Evolutionary conservation across 2,329 filamentous ascomycete species (phyloP), one percentile per base, ranked within the genome.

Genomic region (Aschersonia sp.): DNA sequence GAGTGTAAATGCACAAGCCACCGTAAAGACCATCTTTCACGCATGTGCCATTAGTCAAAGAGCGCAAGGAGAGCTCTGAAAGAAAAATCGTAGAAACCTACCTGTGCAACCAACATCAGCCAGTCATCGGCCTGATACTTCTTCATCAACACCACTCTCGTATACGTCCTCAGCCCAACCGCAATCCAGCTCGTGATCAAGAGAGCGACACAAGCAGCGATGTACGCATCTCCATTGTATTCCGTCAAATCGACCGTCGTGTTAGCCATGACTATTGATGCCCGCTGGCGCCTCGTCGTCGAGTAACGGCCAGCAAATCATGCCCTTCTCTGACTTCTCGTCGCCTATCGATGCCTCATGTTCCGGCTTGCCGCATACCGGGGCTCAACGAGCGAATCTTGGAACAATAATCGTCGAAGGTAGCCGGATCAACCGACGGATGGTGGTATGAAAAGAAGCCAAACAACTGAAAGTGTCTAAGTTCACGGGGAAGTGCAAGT

Each of bases 51-150:
- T 44, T n/a, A 45, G 54, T 30, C 35, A 8, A 37, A 37, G 12
- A 3, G 12, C 35, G 12, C 8, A 37, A 37, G 8, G 12, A 37
- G 35, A 37, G 1, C 12, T 37, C 35, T 9, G 35, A 37, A 37
- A 51, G 45, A n/a, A 14, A n/a, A 42, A 30, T 29, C 5, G 30
- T 4, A 11, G 32, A 14, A 11, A 46, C 47, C 6, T 58, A 73
- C 70, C 62, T 72, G 71, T 32, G 67, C 65, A 49, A 67, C 53
- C 42, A 74, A 51, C 71, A 76, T 75, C 51, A 74, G 60, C 70
- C 72, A 75, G 60, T 76, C 72, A 56, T 76, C 72, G n/a, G 60
- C 50, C 53, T 70, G 63, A 48, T 73, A 71, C 46, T 60, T 60
- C 39, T 66, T 69, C 50, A 66, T 71, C 51, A 73, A 55, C 29